phyloP scores from a whole-genome alignment of 2,329 filamentous ascomycete genomes.

The Tolypocladium cylindrosporum region DNA sequence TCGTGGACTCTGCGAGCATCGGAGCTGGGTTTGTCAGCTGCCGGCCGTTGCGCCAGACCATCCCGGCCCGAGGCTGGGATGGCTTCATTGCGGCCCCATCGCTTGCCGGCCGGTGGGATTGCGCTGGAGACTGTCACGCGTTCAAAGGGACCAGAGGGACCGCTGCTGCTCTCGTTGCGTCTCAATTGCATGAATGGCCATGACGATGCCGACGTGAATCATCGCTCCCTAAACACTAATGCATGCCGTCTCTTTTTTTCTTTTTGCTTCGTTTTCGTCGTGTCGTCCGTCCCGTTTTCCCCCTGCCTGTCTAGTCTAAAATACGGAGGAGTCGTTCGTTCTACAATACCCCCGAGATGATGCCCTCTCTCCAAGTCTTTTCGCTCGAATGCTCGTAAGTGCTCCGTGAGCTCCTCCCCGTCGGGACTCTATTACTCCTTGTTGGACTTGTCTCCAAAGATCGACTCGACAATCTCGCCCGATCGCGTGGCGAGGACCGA shows the following conservation, averaged over 20 bases:
- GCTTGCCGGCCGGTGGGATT: neutral
- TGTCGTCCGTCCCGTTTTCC: neutral
- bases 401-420: neutral
- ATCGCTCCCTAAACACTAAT: neutral
- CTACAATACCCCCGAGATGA: neutral
- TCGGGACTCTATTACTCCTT: neutral
- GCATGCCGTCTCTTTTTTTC: neutral
- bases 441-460: constrained; percentile 40
- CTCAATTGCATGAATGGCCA: neutral
- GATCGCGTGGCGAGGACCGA: constrained; percentile 68
- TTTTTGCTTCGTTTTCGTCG: neutral
- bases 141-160: neutral
- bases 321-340: neutral
- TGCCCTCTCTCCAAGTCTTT: neutral
- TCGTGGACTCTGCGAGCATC: neutral
- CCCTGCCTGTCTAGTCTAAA: neutral
- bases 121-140: neutral
- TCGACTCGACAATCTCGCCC: constrained; percentile 66
- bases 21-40: neutral
- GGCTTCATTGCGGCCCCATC: neutral
- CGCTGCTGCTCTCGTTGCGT: neutral
- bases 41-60: neutral
- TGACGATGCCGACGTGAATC: neutral
- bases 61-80: neutral
- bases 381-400: neutral